A percentile compares a stretch with the other conserved stretches of the same genome.
phyloP scores from a whole-genome alignment of 768 basidiomycete genomes.

The Neoboletus subvelutipes region DNA sequence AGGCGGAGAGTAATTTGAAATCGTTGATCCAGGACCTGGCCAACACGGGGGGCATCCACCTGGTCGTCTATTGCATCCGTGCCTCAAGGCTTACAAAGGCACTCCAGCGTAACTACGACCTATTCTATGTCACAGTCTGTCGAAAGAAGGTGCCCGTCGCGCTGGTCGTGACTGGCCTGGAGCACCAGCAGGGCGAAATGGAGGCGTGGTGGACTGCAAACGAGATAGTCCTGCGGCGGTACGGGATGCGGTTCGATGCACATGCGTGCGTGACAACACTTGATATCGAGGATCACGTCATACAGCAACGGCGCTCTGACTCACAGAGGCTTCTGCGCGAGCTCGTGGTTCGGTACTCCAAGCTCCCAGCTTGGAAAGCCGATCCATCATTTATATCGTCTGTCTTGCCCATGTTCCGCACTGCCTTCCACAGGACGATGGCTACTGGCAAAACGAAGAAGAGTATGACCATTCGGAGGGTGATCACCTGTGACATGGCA shows the following conservation, averaged over 20 bases:
- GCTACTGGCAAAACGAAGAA: not conserved
- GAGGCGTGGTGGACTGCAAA: constrained; percentile 31
- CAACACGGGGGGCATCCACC: not conserved
- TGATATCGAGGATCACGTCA: not conserved
- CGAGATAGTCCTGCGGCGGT: constrained; percentile 18
- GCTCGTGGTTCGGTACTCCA: not conserved
- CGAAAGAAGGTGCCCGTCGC: constrained; percentile 34
- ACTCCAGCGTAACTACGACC: constrained; percentile 32
- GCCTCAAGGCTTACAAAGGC: not conserved
- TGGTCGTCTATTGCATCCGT: not conserved
- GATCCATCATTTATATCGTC: not conserved
- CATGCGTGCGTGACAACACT: not conserved
- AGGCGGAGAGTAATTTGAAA: not conserved
- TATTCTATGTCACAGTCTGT: constrained; percentile 35
- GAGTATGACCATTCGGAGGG: not conserved
- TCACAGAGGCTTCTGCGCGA: not conserved
- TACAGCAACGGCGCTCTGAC: not conserved
- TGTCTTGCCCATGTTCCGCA: not conserved
- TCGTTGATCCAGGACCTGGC: not conserved
- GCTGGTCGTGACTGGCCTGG: constrained; percentile 37
- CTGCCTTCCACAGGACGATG: not conserved
- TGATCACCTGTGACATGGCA: not conserved
- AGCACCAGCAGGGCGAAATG: constrained; percentile 21
- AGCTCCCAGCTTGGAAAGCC: not conserved
- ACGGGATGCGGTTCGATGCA: constrained; percentile 29